Conservation (phyloP, 176 grass and related monocot genomes). For the Paspalum notatum region DNA sequence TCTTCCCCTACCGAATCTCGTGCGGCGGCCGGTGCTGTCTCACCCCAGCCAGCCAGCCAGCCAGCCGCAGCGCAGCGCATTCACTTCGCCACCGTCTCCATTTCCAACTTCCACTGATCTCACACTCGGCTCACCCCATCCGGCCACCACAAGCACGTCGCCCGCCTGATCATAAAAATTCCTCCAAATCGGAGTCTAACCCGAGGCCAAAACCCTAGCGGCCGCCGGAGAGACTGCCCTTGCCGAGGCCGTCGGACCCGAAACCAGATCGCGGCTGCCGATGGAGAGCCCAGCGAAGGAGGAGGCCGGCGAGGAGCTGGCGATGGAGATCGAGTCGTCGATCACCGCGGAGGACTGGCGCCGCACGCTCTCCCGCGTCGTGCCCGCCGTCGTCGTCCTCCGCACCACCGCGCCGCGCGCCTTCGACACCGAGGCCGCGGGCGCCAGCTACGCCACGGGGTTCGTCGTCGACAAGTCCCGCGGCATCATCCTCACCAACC, state of each 20-base stretch:
- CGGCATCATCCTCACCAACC: slow-evolving; percentile 97
- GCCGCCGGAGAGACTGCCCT: background rate
- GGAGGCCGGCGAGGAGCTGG: slow-evolving; percentile 57
- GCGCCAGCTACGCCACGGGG: slow-evolving; percentile 95
- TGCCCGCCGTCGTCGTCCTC: slow-evolving; percentile 92
- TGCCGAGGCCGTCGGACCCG: background rate
- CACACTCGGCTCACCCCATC: slow-evolving; percentile 8
- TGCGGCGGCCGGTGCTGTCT: background rate
- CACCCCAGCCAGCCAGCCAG: background rate
- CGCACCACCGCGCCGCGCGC: slow-evolving; percentile 89
- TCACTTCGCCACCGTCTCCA: slow-evolving; percentile 31
- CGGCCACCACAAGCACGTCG: background rate
- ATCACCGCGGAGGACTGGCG: slow-evolving; percentile 96
- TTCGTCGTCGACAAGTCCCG: slow-evolving; percentile 94
- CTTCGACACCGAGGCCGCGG: slow-evolving; percentile 92
- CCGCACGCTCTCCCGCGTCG: slow-evolving; percentile 73
- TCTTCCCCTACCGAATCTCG: slow-evolving; percentile 14
- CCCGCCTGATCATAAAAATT: slow-evolving; percentile 41
- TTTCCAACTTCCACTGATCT: slow-evolving; percentile 36
- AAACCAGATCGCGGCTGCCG: slow-evolving; percentile 34
- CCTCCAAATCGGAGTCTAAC: background rate
- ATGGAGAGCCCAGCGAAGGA: slow-evolving; percentile 63
- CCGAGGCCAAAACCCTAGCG: slow-evolving; percentile 47
- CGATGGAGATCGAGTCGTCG: slow-evolving; percentile 75
- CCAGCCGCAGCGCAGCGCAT: background rate